Evolutionary conservation across 148 eudicot species (phyloP), one percentile per base, ranked within the genome.

Genomic region (Rhododendron molle): DNA sequence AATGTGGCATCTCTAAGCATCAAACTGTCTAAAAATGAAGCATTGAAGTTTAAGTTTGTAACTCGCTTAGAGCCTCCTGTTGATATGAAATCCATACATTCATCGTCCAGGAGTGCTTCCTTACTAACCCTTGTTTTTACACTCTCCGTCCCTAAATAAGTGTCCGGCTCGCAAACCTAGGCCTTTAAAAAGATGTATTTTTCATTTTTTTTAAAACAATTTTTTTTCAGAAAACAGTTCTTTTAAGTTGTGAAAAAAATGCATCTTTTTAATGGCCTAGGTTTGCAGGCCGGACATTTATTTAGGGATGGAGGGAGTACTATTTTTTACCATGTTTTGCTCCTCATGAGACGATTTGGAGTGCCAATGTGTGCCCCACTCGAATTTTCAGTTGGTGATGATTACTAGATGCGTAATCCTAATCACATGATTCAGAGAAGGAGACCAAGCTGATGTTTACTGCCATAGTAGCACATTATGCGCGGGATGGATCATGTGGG

Each of bases 11-110:
- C 20, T 47, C 9, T 69, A 67, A 78, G 21, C 77, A 86, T 84
- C 49, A 76, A 76, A 21, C 72, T 78, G 44, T 72, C n/a, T 32
- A 76, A 54, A 50, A 49, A 36, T 16, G 7, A 76, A 74, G 50
- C 38, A 46, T 23, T 3, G 4, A 71, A 71, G 20, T 32, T 30
- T 28, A 58, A 60, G 2, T 81, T 60, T 81, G 44, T 38, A 60
- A 60, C 69, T 50, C 0, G 40, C 82, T 52, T 52, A 54, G 83
- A 81, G 7, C 67, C 71, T 32, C 46, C 26, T 11, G 40, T 81
- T 81, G 83, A 32, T 54, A 54, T 73, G 50, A 85, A 34, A 60
- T 44, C 20, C 80, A 47, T 78, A 32, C 65, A 80, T 80, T 80
- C 6, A 56, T 81, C 15, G 1, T 21, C 23, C 16, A 43, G 26